phyloP scores from a whole-genome alignment of 139 green algal species.

The Volvox reticuliferus region DNA sequence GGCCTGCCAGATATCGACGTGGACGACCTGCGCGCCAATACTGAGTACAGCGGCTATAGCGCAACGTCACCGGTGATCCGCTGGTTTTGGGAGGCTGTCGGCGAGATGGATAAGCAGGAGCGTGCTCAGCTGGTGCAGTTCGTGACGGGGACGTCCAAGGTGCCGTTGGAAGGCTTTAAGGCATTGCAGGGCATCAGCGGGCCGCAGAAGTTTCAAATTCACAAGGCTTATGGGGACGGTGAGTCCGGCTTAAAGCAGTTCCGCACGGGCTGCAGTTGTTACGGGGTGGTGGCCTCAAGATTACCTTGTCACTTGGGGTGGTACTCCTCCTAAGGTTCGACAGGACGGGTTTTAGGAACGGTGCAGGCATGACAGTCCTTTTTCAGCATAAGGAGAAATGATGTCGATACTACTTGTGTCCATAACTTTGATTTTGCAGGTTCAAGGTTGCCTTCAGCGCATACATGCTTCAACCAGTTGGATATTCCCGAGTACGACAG shows the following conservation, averaged over 20 bases:
- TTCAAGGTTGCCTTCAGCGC: slow-evolving; percentile 84
- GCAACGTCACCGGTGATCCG: slow-evolving; percentile 78
- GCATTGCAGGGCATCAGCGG: slow-evolving; percentile 93
- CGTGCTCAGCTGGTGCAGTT: slow-evolving; percentile 93
- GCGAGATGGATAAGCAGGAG: slow-evolving; percentile 90
- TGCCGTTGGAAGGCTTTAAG: slow-evolving; percentile 96
- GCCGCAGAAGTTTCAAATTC: slow-evolving; percentile 93
- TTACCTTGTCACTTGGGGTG: not conserved
- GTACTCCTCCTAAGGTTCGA: not conserved
- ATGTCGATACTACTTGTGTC: no score
- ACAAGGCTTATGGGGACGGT: slow-evolving; percentile 59
- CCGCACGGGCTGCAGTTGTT: no score
- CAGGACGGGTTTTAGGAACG: not conserved
- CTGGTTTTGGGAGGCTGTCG: slow-evolving; percentile 98
- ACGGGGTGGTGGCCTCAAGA: no score
- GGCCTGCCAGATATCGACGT: slow-evolving; percentile 97
- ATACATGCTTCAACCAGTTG: slow-evolving; percentile 98
- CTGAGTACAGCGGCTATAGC: slow-evolving; percentile 94
- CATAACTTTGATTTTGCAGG: slow-evolving; percentile 13
- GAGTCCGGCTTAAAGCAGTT: not conserved
- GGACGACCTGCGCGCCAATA: slow-evolving; percentile 90
- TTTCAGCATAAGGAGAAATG: no score
- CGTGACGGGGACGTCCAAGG: slow-evolving; percentile 93
- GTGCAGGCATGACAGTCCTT: not conserved
- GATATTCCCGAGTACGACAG: slow-evolving; percentile 94